Percentiles rank a stretch among this genome's conserved stretches.
Evolutionary conservation across 2,329 filamentous ascomycete genomes (phyloP).

Genomic region (Cladosporium sp.): DNA sequence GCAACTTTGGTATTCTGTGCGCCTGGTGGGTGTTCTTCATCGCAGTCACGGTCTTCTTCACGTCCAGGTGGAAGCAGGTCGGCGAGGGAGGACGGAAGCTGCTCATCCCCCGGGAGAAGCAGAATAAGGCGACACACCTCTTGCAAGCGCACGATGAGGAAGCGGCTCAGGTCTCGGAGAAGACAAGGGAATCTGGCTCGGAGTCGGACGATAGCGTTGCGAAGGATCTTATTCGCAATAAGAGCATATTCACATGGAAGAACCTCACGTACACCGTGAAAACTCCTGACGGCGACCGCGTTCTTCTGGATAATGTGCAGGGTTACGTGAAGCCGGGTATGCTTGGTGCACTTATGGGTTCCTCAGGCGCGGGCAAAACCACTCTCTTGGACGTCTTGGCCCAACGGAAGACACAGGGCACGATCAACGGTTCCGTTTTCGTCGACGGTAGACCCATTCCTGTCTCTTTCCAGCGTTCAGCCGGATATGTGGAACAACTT

Average conservation of each 20-base stretch:
- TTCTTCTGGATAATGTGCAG: slow-evolving; percentile 60
- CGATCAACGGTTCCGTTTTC: slow-evolving; percentile 46
- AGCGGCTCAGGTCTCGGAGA: slow-evolving; percentile 14
- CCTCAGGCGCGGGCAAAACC: slow-evolving; percentile 59
- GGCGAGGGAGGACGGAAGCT: slow-evolving; percentile 40
- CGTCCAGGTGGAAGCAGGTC: slow-evolving; percentile 55
- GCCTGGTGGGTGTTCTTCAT: slow-evolving; percentile 60
- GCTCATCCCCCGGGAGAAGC: slow-evolving; percentile 62
- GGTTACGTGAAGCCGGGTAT: slow-evolving; percentile 76
- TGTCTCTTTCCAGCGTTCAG: slow-evolving; percentile 53
- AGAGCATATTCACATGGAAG: slow-evolving; percentile 79
- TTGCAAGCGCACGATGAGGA: slow-evolving; percentile 22
- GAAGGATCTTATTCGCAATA: slow-evolving; percentile 59
- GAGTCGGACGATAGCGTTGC: slow-evolving; percentile 28
- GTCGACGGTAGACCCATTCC: slow-evolving; percentile 44
- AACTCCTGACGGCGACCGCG: slow-evolving; percentile 45
- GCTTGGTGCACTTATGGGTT: slow-evolving; percentile 78
- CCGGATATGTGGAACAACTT: slow-evolving; percentile 62
- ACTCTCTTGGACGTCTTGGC: slow-evolving; percentile 43
- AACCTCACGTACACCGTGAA: slow-evolving; percentile 75
- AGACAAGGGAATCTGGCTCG: neutral
- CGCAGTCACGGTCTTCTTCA: slow-evolving; percentile 63
- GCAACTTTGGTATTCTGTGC: slow-evolving; percentile 69
- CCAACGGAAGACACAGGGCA: slow-evolving; percentile 48
- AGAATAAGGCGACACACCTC: slow-evolving; percentile 39